phyloP scores from a whole-genome alignment of 495 filamentous ascomycete species.

The Podospora pseudopauciseta region DNA sequence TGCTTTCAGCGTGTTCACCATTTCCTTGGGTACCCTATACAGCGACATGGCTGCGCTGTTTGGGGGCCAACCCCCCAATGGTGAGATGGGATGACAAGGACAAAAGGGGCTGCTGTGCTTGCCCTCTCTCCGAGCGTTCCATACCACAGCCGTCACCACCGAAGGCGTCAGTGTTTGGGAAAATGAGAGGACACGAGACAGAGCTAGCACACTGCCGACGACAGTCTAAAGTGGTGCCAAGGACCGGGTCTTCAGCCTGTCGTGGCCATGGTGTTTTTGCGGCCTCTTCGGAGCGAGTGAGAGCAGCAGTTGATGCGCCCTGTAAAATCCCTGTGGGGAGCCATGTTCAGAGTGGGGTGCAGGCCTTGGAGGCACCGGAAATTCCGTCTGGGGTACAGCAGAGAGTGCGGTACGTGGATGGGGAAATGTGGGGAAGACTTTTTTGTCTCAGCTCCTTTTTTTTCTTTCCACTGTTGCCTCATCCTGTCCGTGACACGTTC shows the following conservation, averaged over 20 bases:
- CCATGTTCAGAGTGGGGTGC: constrained; percentile 5
- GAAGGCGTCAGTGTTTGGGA: constrained; percentile 1
- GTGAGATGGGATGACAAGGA: constrained; percentile 10
- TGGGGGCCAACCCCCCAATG: constrained; percentile 11
- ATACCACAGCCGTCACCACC: background rate
- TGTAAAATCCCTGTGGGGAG: background rate
- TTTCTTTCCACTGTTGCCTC: constrained; percentile 1
- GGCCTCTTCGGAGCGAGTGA: background rate
- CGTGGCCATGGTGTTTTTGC: background rate
- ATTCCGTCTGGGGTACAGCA: constrained; percentile 18
- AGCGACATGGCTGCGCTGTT: constrained; percentile 8
- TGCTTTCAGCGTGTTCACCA: background rate
- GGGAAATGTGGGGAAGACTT: constrained; percentile 13
- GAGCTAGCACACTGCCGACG: background rate
- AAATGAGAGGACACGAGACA: background rate
- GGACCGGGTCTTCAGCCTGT: constrained; percentile 1
- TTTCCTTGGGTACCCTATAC: background rate
- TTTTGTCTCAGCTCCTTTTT: constrained; percentile 4
- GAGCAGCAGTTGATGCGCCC: background rate
- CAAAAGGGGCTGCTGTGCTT: background rate
- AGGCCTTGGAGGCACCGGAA: constrained; percentile 6
- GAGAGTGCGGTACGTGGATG: background rate
- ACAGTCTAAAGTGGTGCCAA: background rate
- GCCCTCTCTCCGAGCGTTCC: background rate
- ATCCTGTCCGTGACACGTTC: background rate